Base-by-base conservation (phyloP, 257 asterid genomes). In the Parsonsia alboflavescens region DNA sequence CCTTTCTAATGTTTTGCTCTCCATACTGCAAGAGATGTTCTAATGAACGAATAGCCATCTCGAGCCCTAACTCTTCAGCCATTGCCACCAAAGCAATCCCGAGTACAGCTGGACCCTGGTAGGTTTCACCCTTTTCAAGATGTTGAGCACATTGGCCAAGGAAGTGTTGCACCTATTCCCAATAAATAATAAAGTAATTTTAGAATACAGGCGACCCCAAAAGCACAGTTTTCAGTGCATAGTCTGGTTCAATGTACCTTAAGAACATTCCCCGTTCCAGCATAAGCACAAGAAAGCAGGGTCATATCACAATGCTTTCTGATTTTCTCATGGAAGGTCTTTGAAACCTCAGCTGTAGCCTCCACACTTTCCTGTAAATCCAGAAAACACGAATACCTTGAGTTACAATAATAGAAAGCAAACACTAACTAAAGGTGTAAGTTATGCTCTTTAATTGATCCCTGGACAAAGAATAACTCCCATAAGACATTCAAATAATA, bases 31-130 rank as follows among this genome's bases (percentile, higher is more conserved):
- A 81, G 70, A 94, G 96, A 80, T 94, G 99, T 85, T 94, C 99
- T 73, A 94, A 77, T 22, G 97, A 88, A 17, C 97, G 97, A 74
- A 94, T 92, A n/a, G 99, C 97, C 99, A 94, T 94, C 74, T 94
- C 99, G 65, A 80, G 76, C 75, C 99, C 99, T 26, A 94, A 84
- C 64, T 94, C 99, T 88, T 94, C 99, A 66, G 90, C 97, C 97
- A 94, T 94, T 78, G 97, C 92, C 70, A 94, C 99, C 96, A 94
- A 92, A 49, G 97, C 99, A 81, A 94, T 94, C 68, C 99, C 99
- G 49, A 94, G 98, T 69, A 94, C 92, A 79, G 98, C 97, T 6
- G 96, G 92, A 66, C 97, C 99, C 80, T 92, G 99, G 80, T 82
- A 90, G 33, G 92, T 83, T 80, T 92, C 97, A 16, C 97, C 95